Conservation (phyloP, 2,329 filamentous ascomycete species). For the Fusarium floridanum region DNA sequence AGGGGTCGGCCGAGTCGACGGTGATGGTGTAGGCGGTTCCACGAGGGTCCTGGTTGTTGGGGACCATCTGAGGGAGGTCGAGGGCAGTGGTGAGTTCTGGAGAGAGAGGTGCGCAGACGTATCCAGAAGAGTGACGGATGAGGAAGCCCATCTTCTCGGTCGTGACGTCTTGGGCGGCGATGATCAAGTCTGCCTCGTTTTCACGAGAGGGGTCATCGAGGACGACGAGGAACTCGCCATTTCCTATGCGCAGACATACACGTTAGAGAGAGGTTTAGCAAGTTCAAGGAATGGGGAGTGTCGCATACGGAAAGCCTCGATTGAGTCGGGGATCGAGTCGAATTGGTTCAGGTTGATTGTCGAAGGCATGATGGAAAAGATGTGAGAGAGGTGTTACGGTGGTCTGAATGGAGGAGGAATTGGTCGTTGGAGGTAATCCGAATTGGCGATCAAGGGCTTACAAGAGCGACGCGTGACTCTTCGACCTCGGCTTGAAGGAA, state of each 20-base stretch:
- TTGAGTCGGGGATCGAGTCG: constrained; percentile 74
- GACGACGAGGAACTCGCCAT: constrained; percentile 94
- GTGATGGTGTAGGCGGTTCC: constrained; percentile 94
- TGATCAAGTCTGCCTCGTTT: constrained; percentile 98
- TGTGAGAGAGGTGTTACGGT: neutral
- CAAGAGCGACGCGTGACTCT: constrained; percentile 9
- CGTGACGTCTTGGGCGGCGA: constrained; percentile 87
- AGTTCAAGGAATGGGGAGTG: neutral
- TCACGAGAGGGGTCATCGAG: constrained; percentile 93
- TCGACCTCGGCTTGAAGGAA: constrained; percentile 38
- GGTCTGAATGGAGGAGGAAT: constrained; percentile 4
- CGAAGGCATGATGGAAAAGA: constrained; percentile 59
- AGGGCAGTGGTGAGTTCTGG: constrained; percentile 77
- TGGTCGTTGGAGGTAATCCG: neutral
- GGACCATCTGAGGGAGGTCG: constrained; percentile 90
- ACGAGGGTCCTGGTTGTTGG: constrained; percentile 80
- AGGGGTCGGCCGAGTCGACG: constrained; percentile 80
- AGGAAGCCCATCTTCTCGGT: constrained; percentile 95
- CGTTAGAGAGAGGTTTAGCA: constrained; percentile 22
- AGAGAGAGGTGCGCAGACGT: constrained; percentile 89
- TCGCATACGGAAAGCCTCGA: constrained; percentile 73
- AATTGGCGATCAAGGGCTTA: constrained; percentile 7
- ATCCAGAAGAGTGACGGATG: constrained; percentile 89
- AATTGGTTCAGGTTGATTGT: constrained; percentile 67
- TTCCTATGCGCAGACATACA: constrained; percentile 59